These are phyloP conservation scores for Fusarium avenaceum DNA, from an alignment of 2,329 filamentous ascomycete genomes.

Conservation along the genomic window DNA sequence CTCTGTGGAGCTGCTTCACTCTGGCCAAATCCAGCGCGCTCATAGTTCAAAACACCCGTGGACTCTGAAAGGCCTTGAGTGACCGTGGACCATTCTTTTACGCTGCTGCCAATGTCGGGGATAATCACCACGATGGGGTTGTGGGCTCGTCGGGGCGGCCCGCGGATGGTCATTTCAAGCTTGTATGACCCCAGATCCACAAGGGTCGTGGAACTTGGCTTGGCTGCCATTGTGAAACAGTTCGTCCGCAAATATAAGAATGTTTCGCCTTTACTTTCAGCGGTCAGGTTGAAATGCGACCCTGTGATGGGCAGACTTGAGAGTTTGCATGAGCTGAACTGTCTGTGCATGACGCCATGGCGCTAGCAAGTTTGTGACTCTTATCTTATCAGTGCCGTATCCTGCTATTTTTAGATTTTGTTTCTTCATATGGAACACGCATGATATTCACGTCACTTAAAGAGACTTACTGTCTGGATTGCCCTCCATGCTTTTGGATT, in stretches of 20 bases:
- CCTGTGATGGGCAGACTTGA: not conserved
- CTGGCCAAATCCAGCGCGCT: constrained; percentile 24
- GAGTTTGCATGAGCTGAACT: not conserved
- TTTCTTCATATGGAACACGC: too few relatives aligned
- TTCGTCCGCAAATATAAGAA: not conserved
- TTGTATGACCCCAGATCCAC: constrained; percentile 7
- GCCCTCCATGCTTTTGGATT: too few relatives aligned
- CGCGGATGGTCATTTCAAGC: constrained; percentile 10
- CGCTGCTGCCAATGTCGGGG: constrained; percentile 24
- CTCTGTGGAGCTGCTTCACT: constrained; percentile 3
- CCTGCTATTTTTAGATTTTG: not conserved
- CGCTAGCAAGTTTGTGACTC: too few relatives aligned
- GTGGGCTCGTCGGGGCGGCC: constrained; percentile 34
- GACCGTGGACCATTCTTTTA: constrained; percentile 32
- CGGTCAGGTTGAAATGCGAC: not conserved
- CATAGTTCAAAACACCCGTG: constrained; percentile 25
- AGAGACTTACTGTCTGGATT: too few relatives aligned
- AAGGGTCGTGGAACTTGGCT: not conserved
- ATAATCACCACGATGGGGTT: constrained; percentile 32
- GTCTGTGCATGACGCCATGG: not conserved
- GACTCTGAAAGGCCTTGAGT: constrained; percentile 12
- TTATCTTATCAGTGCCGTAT: not conserved
- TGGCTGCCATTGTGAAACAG: not conserved
- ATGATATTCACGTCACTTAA: too few relatives aligned
- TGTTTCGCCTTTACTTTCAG: not conserved